Percentiles rank a stretch among this genome's conserved stretches.
Evolutionary conservation across 2,329 filamentous ascomycete genomes (phyloP).

Genomic region (Lecanicillium sp.): DNA sequence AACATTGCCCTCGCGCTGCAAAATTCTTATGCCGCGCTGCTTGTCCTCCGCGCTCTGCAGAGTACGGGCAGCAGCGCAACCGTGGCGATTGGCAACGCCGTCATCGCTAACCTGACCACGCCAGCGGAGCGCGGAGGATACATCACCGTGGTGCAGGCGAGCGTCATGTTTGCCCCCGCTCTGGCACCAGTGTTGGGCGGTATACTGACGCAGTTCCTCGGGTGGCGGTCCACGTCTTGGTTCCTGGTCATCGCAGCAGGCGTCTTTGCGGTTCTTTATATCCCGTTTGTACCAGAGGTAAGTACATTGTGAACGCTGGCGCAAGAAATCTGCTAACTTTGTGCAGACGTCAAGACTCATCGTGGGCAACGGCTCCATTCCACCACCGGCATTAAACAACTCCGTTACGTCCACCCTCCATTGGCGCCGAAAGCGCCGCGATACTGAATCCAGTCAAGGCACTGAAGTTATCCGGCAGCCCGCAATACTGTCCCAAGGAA

Average conservation of each 20-base stretch:
- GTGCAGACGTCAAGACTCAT: slow-evolving; percentile 33
- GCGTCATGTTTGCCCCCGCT: slow-evolving; percentile 35
- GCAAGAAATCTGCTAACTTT: background rate
- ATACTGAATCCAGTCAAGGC: slow-evolving; percentile 16
- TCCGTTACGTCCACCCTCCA: slow-evolving; percentile 16
- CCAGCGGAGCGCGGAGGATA: slow-evolving; percentile 50
- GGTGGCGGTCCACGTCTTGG: slow-evolving; percentile 52
- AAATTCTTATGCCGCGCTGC: slow-evolving; percentile 35
- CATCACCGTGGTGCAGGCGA: slow-evolving; percentile 41
- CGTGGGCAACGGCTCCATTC: slow-evolving; percentile 40
- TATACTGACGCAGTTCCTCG: slow-evolving; percentile 42
- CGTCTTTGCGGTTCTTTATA: slow-evolving; percentile 34
- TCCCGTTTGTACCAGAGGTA: slow-evolving; percentile 32
- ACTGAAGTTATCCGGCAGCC: slow-evolving; percentile 17
- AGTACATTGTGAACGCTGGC: background rate
- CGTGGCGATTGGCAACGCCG: slow-evolving; percentile 44
- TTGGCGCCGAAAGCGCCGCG: slow-evolving; percentile 13
- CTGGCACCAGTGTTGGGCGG: slow-evolving; percentile 48
- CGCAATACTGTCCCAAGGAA: slow-evolving; percentile 12
- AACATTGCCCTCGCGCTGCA: slow-evolving; percentile 41
- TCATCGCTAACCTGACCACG: slow-evolving; percentile 53
- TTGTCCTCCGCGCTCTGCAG: slow-evolving; percentile 45
- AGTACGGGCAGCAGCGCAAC: slow-evolving; percentile 48
- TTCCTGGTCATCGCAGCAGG: slow-evolving; percentile 41
- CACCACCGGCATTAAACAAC: slow-evolving; percentile 25